phyloP scores from a whole-genome alignment of 345 rosid species.

The Linum lewisii region DNA sequence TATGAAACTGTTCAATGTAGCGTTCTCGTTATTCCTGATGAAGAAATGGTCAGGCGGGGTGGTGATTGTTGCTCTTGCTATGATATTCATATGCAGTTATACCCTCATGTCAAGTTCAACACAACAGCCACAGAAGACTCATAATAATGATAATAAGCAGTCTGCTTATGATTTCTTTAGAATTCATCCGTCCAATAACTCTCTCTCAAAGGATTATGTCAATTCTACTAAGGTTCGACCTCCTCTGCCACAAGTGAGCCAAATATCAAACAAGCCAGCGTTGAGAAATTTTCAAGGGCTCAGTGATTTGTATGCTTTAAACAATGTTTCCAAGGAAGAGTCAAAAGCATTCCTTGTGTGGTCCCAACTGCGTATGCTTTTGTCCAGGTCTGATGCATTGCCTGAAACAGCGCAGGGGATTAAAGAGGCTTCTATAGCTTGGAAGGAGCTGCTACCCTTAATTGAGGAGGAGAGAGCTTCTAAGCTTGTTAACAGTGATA shows the following conservation, averaged over 20 bases:
- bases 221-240: conserved; percentile 9
- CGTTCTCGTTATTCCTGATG: conserved; percentile 34
- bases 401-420: conserved; percentile 70
- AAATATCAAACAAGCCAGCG: conserved; percentile 29
- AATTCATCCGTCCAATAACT: conserved; percentile 25
- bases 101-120: conserved; percentile 27
- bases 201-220: conserved; percentile 12
- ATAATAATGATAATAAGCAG: conserved; percentile 15
- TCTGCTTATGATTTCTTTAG: conserved; percentile 38
- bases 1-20: conserved; percentile 23
- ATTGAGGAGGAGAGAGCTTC: conserved; percentile 27
- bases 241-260: conserved; percentile 19
- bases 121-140: conserved; percentile 17
- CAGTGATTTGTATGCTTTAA: conserved; percentile 37
- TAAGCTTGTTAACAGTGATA: conserved; percentile 12
- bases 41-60: conserved; percentile 78
- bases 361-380: conserved; percentile 46
- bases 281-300: conserved; percentile 43
- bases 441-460: conserved; percentile 38
- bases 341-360: conserved; percentile 47
- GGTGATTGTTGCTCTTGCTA: conserved; percentile 40
- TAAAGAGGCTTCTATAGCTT: conserved; percentile 57
- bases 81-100: conserved; percentile 44
- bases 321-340: conserved; percentile 35
- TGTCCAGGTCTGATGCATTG: conserved; percentile 71